Conservation (phyloP, 2,329 filamentous ascomycete genomes). For the Metarhizium robertsii region DNA sequence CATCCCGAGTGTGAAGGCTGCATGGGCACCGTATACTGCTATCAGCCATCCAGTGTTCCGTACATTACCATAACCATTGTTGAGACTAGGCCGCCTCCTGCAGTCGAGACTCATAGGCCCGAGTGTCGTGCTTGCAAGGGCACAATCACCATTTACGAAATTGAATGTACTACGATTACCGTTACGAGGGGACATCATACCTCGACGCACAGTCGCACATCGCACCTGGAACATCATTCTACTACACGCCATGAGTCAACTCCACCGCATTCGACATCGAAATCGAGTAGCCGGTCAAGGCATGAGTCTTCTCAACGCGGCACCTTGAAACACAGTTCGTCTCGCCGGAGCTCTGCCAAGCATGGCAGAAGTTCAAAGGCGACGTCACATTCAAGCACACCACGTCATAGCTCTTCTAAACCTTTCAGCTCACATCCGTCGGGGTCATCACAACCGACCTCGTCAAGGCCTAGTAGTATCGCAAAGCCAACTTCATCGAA, state of each 20-base stretch:
- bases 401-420: neutral
- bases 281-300: neutral
- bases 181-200: neutral
- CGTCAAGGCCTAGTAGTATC: neutral
- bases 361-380: neutral
- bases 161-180: conserved; percentile 1
- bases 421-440: neutral
- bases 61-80: neutral
- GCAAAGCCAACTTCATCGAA: neutral
- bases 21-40: conserved; percentile 1
- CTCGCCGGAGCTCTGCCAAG: neutral
- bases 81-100: neutral
- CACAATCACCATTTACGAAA: conserved; percentile 3
- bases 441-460: neutral
- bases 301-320: neutral
- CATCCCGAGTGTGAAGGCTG: neutral
- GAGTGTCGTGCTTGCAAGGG: conserved; percentile 2
- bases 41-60: neutral
- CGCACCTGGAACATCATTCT: neutral
- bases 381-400: neutral
- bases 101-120: conserved; percentile 1
- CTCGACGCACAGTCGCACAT: neutral
- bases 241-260: neutral
- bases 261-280: neutral
- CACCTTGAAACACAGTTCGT: no score